Evolutionary conservation across 1,139 yeast genomes (phyloP).

Genomic region (Taphrina pruni): DNA sequence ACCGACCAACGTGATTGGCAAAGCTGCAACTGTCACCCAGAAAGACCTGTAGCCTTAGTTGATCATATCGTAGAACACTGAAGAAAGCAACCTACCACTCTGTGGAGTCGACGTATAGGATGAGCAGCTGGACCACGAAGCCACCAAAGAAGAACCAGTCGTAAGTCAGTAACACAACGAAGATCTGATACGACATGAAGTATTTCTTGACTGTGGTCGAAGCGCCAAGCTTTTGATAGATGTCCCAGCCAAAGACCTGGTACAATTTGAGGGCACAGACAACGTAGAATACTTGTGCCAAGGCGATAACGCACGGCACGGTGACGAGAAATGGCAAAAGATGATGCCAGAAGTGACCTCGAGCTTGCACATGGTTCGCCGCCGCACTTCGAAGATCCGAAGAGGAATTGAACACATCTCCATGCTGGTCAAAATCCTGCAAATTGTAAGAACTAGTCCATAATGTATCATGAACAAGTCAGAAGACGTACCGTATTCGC

Average conservation of each 20-base stretch:
- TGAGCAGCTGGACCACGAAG: slow-evolving; percentile 34
- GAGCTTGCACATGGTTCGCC: neutral
- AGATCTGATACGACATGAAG: slow-evolving; percentile 51
- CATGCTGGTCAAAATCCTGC: slow-evolving; percentile 16
- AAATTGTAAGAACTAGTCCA: too few relatives aligned
- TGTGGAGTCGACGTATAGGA: slow-evolving; percentile 29
- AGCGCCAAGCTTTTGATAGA: slow-evolving; percentile 61
- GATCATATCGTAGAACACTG: too few relatives aligned
- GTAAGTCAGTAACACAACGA: slow-evolving; percentile 46
- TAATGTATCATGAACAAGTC: too few relatives aligned
- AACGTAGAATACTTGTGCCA: slow-evolving; percentile 51
- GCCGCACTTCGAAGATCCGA: neutral
- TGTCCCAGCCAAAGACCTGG: slow-evolving; percentile 59
- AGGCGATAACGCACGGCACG: slow-evolving; percentile 55
- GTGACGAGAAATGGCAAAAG: slow-evolving; percentile 56
- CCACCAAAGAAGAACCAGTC: slow-evolving; percentile 46
- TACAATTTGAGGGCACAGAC: slow-evolving; percentile 49
- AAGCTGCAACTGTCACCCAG: slow-evolving; percentile 40
- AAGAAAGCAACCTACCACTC: slow-evolving; percentile 16
- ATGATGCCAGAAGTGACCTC: slow-evolving; percentile 41
- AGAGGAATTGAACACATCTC: slow-evolving; percentile 10
- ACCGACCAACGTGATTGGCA: slow-evolving; percentile 30
- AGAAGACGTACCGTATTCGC: slow-evolving; percentile 13
- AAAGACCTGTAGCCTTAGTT: slow-evolving; percentile 14
- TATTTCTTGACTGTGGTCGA: slow-evolving; percentile 55